phyloP scores from a whole-genome alignment of 2,329 filamentous ascomycete genomes.

The Fusarium tricinctum region DNA sequence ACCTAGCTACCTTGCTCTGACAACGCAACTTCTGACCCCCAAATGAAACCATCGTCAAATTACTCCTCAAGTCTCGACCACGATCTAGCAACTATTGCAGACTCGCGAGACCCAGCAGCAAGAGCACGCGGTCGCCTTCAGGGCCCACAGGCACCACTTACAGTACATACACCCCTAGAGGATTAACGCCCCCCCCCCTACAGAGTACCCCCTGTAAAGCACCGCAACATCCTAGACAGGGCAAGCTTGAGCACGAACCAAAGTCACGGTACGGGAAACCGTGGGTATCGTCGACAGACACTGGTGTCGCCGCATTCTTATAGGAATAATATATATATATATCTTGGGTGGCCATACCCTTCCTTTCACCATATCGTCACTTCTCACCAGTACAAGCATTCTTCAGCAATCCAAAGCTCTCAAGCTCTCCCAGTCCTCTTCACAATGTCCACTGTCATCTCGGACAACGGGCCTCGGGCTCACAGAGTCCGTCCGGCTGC shows the following conservation, averaged over 20 bases:
- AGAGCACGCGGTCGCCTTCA: constrained; percentile 31
- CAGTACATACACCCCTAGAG: constrained; percentile 28
- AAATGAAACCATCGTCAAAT: constrained; percentile 36
- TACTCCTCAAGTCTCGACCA: constrained; percentile 37
- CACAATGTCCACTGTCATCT: constrained; percentile 46
- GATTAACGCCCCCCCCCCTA: constrained; percentile 30
- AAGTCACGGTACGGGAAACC: constrained; percentile 45
- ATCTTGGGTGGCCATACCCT: constrained; percentile 27
- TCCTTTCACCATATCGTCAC: constrained; percentile 21
- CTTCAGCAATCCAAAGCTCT: constrained; percentile 3
- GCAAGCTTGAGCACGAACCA: constrained; percentile 39
- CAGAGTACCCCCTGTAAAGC: constrained; percentile 29
- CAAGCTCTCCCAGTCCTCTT: constrained; percentile 30
- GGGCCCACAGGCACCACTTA: constrained; percentile 15
- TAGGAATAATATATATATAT: constrained; percentile 47
- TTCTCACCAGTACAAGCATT: constrained; percentile 31
- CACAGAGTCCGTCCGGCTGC: constrained; percentile 34
- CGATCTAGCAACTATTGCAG: constrained; percentile 39
- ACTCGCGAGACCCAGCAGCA: constrained; percentile 37
- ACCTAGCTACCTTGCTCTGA: background rate
- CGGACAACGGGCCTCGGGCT: constrained; percentile 46
- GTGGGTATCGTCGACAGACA: background rate
- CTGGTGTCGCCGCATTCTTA: constrained; percentile 34
- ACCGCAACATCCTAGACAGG: constrained; percentile 39
- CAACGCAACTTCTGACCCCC: background rate